Evolutionary conservation across 305 asterid genomes (phyloP), one percentile per base, ranked within the genome.

Genomic region (Fraxinus sp.): DNA sequence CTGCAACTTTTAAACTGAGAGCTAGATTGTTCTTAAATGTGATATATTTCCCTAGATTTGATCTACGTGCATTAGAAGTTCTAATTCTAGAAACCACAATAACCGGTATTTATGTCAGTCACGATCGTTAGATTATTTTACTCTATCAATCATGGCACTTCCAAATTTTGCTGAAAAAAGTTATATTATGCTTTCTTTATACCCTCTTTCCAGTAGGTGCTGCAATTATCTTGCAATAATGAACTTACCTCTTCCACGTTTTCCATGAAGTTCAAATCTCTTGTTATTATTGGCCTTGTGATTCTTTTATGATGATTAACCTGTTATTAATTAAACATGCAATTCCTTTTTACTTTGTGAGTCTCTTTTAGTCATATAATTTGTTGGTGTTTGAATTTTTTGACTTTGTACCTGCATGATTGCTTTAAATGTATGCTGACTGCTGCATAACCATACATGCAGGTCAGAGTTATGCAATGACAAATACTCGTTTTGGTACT

Each of bases 401-500:
- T 30, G 39, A 30, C 39, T 22, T 36, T 41, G 9, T 59, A 49
- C 36, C 59, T 18, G 32, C 71, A 41, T 8, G 77, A 16, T 59
- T 55, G 68, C 52, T 66, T 78, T 82, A 74, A 78, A 77, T 80
- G 35, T 28, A 62, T 81, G 37, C 79, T 86, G 82, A 85, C 80
- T 39, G 59, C 39, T 79, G 59, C 80, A 78, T 59, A 79, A 79
- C 77, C 84, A 36, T 83, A 72, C 64, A 85, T 91, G 89, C 97
- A 96, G 98, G 90, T 90, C 88, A 81, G 97, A 93, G 87, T 87
- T 91, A 62, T 80, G 85, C 55, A 86, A 88, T 68, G 94, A 74
- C 5, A 87, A 85, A 82, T 84, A 87, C 83, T 85, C 89, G 20
- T 87, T 86, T 78, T 87, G 86, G 82, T 91, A 89, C 85, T 96